phyloP scores from a whole-genome alignment of 1,284 basidiomycete genomes.

The Waitea zeae region DNA sequence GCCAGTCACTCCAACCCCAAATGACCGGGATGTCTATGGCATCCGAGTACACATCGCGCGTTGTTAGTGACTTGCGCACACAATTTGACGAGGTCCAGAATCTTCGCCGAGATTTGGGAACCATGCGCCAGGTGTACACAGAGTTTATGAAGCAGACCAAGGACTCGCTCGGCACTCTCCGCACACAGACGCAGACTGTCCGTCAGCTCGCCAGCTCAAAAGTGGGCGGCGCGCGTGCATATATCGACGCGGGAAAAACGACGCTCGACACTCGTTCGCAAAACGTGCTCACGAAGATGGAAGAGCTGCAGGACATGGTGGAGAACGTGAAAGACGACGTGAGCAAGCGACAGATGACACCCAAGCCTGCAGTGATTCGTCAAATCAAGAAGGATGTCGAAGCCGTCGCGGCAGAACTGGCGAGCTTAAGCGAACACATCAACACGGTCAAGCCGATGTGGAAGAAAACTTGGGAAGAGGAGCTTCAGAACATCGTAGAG shows the following conservation, averaged over 20 bases:
- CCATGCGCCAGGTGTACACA: conserved; percentile 87
- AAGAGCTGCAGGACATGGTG: conserved; percentile 86
- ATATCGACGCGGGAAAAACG: conserved; percentile 83
- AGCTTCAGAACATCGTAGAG: conserved; percentile 91
- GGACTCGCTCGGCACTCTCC: conserved; percentile 59
- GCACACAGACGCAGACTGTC: conserved; percentile 74
- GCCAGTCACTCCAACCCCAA: conserved; percentile 35
- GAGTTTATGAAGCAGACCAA: conserved; percentile 89
- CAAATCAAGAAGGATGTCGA: conserved; percentile 62
- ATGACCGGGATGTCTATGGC: conserved; percentile 54
- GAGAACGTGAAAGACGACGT: conserved; percentile 89
- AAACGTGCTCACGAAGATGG: conserved; percentile 82
- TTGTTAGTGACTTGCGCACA: conserved; percentile 71
- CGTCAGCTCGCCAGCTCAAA: conserved; percentile 71
- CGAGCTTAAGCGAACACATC: conserved; percentile 73
- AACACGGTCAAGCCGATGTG: conserved; percentile 88
- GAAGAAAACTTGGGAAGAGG: conserved; percentile 98
- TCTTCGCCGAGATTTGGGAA: conserved; percentile 80
- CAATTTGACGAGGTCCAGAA: conserved; percentile 94
- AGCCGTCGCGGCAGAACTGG: conserved; percentile 53
- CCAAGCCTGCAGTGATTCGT: conserved; percentile 60
- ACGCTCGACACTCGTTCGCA: conserved; percentile 82
- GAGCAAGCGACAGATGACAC: conserved; percentile 75
- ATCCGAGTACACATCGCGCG: conserved; percentile 53
- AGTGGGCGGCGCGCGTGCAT: conserved; percentile 75